Evolutionary conservation across 2,329 filamentous ascomycete genomes (phyloP).

Genomic region (Aspergillus japonicus): DNA sequence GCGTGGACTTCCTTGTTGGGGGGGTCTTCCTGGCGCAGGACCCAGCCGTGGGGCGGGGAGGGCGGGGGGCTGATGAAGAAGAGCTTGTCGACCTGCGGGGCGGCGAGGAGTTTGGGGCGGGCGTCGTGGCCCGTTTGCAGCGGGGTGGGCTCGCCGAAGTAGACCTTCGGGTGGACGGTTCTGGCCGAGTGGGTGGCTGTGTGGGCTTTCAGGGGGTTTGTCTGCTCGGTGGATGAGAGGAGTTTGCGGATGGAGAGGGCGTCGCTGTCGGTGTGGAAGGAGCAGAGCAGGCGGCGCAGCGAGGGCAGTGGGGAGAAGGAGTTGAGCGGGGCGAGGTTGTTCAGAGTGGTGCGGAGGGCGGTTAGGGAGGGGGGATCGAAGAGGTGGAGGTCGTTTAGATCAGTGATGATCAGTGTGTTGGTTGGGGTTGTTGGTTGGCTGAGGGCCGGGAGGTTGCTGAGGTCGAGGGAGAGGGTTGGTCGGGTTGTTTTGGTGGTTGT

Average conservation of each 20-base stretch:
- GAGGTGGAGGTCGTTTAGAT: constrained; percentile 46
- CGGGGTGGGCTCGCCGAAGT: constrained; percentile 56
- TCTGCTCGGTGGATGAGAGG: constrained; percentile 36
- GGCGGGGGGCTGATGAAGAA: constrained; percentile 68
- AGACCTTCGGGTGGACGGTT: constrained; percentile 42
- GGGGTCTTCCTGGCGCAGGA: constrained; percentile 61
- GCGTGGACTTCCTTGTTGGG: constrained; percentile 67
- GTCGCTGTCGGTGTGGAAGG: constrained; percentile 44
- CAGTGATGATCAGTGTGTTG: constrained; percentile 53
- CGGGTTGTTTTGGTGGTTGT: constrained; percentile 24
- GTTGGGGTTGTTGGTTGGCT: constrained; percentile 47
- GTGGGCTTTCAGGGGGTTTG: constrained; percentile 20
- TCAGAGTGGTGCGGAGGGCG: constrained; percentile 45
- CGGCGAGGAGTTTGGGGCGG: constrained; percentile 50
- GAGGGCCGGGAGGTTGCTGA: constrained; percentile 47
- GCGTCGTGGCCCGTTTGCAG: constrained; percentile 32
- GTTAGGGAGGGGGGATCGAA: constrained; percentile 48
- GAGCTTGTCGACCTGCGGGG: constrained; percentile 59
- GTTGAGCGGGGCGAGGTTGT: constrained; percentile 44
- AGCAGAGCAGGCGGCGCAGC: constrained; percentile 52
- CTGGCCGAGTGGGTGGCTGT: not conserved
- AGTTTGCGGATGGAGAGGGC: constrained; percentile 45
- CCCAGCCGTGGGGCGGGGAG: constrained; percentile 64
- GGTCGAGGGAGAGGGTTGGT: constrained; percentile 46
- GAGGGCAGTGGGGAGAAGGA: constrained; percentile 53